Percentiles rank a stretch among this genome's conserved stretches.
phyloP scores from a whole-genome alignment of 768 basidiomycete species.

The Pleurotus giganteus region DNA sequence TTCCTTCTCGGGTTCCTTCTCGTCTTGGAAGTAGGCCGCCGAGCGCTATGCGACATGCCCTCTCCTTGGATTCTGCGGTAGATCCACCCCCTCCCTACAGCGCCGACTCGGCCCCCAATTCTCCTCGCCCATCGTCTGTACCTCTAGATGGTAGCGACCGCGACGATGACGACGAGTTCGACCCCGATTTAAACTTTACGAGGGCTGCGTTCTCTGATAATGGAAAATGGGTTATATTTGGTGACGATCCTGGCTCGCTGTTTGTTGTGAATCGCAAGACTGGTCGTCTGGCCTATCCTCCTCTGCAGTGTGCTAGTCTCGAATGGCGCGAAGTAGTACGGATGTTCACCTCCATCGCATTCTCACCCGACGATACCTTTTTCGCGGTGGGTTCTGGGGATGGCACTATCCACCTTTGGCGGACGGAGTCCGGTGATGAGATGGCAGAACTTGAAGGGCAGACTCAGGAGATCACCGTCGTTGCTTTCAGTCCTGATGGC shows the following conservation, averaged over 20 bases:
- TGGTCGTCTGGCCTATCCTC: not conserved
- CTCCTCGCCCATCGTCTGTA: not conserved
- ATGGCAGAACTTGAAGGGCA: constrained; percentile 7
- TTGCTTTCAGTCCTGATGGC: constrained; percentile 10
- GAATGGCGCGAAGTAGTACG: constrained; percentile 1
- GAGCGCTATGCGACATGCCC: not conserved
- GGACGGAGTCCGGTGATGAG: not conserved
- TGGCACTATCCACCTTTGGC: not conserved
- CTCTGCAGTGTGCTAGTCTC: not conserved
- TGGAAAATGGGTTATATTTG: constrained; percentile 1
- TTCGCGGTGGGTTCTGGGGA: constrained; percentile 6
- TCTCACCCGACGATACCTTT: constrained; percentile 1
- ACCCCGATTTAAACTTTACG: not conserved
- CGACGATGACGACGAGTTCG: not conserved
- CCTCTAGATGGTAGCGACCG: not conserved
- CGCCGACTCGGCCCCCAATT: not conserved
- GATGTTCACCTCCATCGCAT: constrained; percentile 6
- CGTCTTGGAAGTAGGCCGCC: not conserved
- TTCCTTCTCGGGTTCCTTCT: not conserved
- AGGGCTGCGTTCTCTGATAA: not conserved
- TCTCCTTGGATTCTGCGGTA: not conserved
- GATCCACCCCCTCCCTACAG: too few relatives aligned
- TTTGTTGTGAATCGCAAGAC: not conserved
- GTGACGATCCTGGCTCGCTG: not conserved
- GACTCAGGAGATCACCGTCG: not conserved